A percentile compares a stretch with the other conserved stretches of the same genome.
These are phyloP conservation scores for Nothophaeocryptopus gaeumannii DNA, from an alignment of 2,329 filamentous ascomycete species.

Conservation along the genomic window DNA sequence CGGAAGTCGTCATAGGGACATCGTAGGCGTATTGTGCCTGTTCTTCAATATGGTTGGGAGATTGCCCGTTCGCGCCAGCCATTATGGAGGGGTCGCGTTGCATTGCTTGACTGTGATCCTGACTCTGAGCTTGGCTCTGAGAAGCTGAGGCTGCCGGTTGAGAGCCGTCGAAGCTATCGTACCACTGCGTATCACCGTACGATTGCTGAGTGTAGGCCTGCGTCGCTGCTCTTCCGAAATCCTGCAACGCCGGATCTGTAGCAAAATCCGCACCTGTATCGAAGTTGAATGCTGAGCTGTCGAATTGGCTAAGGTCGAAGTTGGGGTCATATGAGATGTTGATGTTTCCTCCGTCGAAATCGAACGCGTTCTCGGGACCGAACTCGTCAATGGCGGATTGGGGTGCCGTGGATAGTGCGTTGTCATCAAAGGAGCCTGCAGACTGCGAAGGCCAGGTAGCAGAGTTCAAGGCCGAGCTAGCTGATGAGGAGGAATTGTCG, in stretches of 20 bases:
- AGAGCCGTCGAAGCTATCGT: not conserved
- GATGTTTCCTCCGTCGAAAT: conserved; percentile 42
- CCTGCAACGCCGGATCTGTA: conserved; percentile 26
- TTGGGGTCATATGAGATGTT: conserved; percentile 39
- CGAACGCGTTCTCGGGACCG: conserved; percentile 36
- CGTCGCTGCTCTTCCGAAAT: conserved; percentile 8
- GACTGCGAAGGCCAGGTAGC: conserved; percentile 24
- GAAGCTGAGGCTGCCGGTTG: not conserved
- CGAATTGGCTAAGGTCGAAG: conserved; percentile 26
- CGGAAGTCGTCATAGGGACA: not conserved
- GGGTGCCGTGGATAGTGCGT: conserved; percentile 12
- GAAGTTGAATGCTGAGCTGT: conserved; percentile 33
- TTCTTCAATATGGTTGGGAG: not conserved
- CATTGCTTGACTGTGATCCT: not conserved
- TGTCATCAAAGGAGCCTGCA: conserved; percentile 14
- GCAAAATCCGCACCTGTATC: conserved; percentile 20
- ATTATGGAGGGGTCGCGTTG: conserved; percentile 7
- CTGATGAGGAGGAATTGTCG: conserved; percentile 23
- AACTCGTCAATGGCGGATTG: conserved; percentile 18
- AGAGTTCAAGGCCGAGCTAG: conserved; percentile 28
- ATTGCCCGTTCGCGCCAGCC: not conserved
- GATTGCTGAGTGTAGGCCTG: conserved; percentile 5
- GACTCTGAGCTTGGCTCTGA: not conserved
- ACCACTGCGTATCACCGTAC: conserved; percentile 6
- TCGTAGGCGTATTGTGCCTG: not conserved